Evolutionary conservation across 176 grass and related monocot species (phyloP).

Genomic region (Avena atlantica): DNA sequence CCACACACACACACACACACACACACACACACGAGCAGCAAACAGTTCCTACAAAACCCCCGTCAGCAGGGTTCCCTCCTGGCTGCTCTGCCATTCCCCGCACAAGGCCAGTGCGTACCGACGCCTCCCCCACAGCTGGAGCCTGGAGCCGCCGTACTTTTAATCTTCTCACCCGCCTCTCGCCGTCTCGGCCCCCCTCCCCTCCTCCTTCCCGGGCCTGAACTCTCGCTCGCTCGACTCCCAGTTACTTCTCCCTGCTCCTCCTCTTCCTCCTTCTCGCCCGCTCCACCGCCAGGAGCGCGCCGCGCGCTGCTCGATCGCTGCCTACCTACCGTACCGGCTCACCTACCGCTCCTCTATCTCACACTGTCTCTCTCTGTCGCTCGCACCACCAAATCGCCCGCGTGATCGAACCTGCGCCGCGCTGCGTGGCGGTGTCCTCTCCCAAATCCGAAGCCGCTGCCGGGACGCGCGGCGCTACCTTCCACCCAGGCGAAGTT

Average conservation of each 20-base stretch:
- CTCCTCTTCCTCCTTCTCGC: not conserved
- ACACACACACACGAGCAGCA: too few relatives aligned
- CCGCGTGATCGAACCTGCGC: constrained; percentile 31
- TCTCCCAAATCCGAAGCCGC: not conserved
- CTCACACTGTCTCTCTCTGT: not conserved
- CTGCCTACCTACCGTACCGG: constrained; percentile 16
- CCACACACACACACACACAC: too few relatives aligned
- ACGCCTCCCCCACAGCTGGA: constrained; percentile 44
- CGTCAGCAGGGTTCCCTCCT: not conserved
- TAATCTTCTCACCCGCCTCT: constrained; percentile 20
- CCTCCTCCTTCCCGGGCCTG: not conserved
- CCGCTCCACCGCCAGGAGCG: not conserved
- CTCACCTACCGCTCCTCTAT: constrained; percentile 38
- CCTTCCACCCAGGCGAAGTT: constrained; percentile 11
- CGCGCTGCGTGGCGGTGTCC: not conserved
- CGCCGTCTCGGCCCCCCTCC: not conserved
- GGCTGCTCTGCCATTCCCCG: constrained; percentile 13
- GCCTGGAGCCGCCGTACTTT: constrained; percentile 6
- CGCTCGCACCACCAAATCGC: not conserved
- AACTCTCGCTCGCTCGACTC: not conserved
- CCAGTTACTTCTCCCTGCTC: constrained; percentile 12
- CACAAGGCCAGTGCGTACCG: not conserved
- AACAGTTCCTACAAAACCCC: not conserved
- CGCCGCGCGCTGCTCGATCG: constrained; percentile 23
- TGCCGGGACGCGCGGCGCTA: not conserved